These are phyloP conservation scores for Chlorella vulgaris DNA, from an alignment of 139 green algal species.

Conservation along the genomic window DNA sequence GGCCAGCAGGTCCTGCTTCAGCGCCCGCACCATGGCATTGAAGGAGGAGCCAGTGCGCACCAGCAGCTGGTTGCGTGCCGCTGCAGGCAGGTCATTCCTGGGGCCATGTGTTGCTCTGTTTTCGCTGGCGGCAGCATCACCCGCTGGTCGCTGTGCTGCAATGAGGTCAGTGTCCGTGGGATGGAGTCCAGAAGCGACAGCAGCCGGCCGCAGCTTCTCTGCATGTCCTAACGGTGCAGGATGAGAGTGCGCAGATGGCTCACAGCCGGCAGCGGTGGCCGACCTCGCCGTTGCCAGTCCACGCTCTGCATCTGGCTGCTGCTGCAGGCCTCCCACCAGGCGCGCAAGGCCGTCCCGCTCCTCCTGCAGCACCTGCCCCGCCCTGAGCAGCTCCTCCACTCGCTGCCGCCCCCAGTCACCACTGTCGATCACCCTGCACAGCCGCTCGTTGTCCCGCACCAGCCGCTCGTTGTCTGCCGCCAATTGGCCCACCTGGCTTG, in stretches of 20 bases:
- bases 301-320: slow-evolving; percentile 58
- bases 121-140: not conserved
- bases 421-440: slow-evolving; percentile 81
- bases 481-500: slow-evolving; percentile 47
- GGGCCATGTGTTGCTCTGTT: no score
- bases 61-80: slow-evolving; percentile 86
- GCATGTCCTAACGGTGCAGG: no score
- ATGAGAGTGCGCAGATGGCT: no score
- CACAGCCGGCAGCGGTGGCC: not conserved
- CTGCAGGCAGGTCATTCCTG: slow-evolving; percentile 3
- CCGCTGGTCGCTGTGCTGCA: no score
- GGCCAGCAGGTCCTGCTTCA: slow-evolving; percentile 87
- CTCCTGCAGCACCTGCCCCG: slow-evolving; percentile 74
- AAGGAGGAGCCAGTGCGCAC: slow-evolving; percentile 83
- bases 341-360: slow-evolving; percentile 84
- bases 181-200: no score
- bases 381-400: slow-evolving; percentile 63
- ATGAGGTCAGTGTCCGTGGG: no score
- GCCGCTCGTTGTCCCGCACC: slow-evolving; percentile 83
- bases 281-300: not conserved
- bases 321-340: slow-evolving; percentile 73
- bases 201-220: no score
- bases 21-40: slow-evolving; percentile 84
- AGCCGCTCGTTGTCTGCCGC: slow-evolving; percentile 80
- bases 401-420: slow-evolving; percentile 84